Evolutionary conservation across 768 basidiomycete species (phyloP).

Genomic region (Boletus barrowsii): DNA sequence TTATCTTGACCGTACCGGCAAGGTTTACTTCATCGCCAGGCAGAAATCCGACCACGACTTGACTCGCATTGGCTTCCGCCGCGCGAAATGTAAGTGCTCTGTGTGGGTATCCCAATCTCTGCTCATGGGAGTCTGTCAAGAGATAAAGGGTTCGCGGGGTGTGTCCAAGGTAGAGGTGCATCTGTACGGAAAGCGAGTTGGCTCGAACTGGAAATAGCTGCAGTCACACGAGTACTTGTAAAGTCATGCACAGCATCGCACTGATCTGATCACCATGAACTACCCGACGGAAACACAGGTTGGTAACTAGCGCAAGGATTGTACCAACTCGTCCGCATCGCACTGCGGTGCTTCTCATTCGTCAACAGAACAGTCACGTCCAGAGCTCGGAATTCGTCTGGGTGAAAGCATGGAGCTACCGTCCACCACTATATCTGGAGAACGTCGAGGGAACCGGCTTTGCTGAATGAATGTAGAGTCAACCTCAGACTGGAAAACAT

Average conservation of each 20-base stretch:
- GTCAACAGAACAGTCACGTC: constrained; percentile 3
- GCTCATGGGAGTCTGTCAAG: constrained; percentile 66
- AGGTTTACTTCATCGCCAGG: constrained; percentile 71
- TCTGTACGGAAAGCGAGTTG: constrained; percentile 24
- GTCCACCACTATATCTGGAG: constrained; percentile 13
- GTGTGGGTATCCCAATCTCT: constrained; percentile 54
- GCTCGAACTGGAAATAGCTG: not conserved
- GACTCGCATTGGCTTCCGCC: constrained; percentile 46
- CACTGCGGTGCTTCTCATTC: constrained; percentile 6
- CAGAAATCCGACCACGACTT: constrained; percentile 86
- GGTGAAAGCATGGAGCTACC: constrained; percentile 23
- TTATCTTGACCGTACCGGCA: constrained; percentile 57
- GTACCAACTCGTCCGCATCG: not conserved
- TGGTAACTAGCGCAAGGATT: not conserved
- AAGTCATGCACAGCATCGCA: too few species aligned
- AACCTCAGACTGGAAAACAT: constrained; percentile 34
- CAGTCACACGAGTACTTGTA: not conserved
- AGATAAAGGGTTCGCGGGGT: constrained; percentile 71
- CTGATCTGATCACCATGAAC: too few species aligned
- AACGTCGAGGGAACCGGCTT: constrained; percentile 42
- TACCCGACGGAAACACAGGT: not conserved
- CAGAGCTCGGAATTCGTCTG: constrained; percentile 14
- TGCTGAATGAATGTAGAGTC: constrained; percentile 25
- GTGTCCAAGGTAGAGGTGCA: constrained; percentile 74
- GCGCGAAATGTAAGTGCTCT: constrained; percentile 72